Evolutionary conservation across 148 eudicot species (phyloP).

Genomic region (Euryodendron excelsum): DNA sequence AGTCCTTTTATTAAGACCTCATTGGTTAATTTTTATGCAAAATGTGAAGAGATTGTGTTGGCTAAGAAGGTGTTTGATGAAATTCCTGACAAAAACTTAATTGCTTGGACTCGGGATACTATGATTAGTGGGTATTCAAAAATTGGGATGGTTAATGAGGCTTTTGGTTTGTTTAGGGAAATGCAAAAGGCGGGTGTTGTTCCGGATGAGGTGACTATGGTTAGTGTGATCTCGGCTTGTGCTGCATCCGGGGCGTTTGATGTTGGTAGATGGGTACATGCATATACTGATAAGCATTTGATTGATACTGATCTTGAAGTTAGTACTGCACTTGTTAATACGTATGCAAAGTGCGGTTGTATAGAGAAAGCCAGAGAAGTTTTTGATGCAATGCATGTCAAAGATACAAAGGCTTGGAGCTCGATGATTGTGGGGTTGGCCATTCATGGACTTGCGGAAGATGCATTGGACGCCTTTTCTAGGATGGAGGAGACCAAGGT

Average conservation of each 20-base stretch:
- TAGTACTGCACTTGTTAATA: conserved; percentile 33
- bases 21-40: conserved; percentile 38
- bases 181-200: conserved; percentile 38
- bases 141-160: conserved; percentile 33
- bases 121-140: conserved; percentile 36
- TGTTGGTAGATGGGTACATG: conserved; percentile 44
- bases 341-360: conserved; percentile 47
- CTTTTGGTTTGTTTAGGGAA: conserved; percentile 39
- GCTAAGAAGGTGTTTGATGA: conserved; percentile 43
- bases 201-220: conserved; percentile 47
- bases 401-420: conserved; percentile 50
- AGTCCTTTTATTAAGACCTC: conserved; percentile 33
- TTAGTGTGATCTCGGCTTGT: conserved; percentile 44
- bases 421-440: conserved; percentile 50
- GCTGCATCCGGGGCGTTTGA: conserved; percentile 36
- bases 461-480: conserved; percentile 29
- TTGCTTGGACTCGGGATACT: conserved; percentile 43
- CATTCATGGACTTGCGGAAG: conserved; percentile 33
- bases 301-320: conserved; percentile 31
- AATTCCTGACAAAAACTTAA: conserved; percentile 42
- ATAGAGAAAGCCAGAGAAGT: conserved; percentile 40
- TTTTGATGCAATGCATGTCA: conserved; percentile 37
- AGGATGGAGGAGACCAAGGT: conserved; percentile 36
- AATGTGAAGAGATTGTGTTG: conserved; percentile 31
- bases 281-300: conserved; percentile 26